Evolutionary conservation across 306 rosid species (phyloP), one percentile per base, ranked within the genome.

Genomic region (Datisca glomerata): DNA sequence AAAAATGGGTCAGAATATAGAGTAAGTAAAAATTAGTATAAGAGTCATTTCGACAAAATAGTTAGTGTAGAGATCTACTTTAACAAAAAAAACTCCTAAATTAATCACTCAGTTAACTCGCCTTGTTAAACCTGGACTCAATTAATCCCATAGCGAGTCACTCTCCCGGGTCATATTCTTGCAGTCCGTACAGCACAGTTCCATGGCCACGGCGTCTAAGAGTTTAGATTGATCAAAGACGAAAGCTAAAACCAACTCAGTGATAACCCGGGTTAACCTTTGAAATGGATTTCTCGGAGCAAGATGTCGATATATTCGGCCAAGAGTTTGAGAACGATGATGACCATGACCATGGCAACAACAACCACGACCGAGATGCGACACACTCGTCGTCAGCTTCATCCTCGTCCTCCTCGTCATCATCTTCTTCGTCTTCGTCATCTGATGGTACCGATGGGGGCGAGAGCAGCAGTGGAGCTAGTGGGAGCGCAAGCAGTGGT

Each of bases 271-370:
- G 10, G 22, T 13, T 10, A 18, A 13, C 35, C 32, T 12, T 14
- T 34, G 2, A 7, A 8, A 78, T 89, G 93, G 86, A 83, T 72
- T 72, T 70, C 45, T 19, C 78, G n/a, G 78, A 80, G 70, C 87
- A 74, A 37, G 76, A 72, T 50, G 69, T 70, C 15, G 71, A 70
- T 21, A 59, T 70, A 18, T 89, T 89, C 75, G 95, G 97, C 51
- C 82, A 74, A 45, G 85, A 67, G 50, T 51, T 21, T 49, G 71
- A 51, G 4, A 58, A 73, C 71, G 73, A 65, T 18, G 66, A 56
- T 8, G 12, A 60, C 8, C 13, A 36, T 4, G 55, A 70, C 6
- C 54, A 36, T 18, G 66, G 59, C 45, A 40, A 65, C 38, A 27
- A 56, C 15, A 18, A 3, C 17, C 47, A 21, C 18, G 46, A 49